Percentiles rank a stretch among this genome's conserved stretches.
Evolutionary conservation across 2,329 filamentous ascomycete species (phyloP).

Genomic region (Nothopassalora personata): DNA sequence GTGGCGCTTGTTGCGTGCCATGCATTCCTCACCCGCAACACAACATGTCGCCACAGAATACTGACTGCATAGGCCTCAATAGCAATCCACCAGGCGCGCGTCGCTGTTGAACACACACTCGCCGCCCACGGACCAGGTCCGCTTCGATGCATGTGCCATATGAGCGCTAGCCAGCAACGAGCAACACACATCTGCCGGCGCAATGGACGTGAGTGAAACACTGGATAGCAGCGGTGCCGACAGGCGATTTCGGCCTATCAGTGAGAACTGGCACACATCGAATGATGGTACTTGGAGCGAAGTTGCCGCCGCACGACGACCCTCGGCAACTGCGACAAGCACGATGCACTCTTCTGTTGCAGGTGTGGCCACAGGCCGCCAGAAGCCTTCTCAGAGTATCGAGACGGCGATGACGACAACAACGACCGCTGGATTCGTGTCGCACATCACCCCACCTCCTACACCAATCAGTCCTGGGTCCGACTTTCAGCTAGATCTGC

Average conservation of each 20-base stretch:
- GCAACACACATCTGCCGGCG: not conserved
- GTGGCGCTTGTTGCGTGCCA: not conserved
- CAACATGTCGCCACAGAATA: constrained; percentile 10
- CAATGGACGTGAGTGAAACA: not conserved
- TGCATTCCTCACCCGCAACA: constrained; percentile 17
- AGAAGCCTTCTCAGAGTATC: constrained; percentile 1
- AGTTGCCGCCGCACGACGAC: constrained; percentile 2
- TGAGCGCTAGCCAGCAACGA: not conserved
- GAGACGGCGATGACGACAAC: constrained; percentile 8
- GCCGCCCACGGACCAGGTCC: not conserved
- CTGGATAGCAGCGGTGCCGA: not conserved
- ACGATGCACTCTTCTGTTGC: constrained; percentile 3
- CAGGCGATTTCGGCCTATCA: constrained; percentile 6
- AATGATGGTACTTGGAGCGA: constrained; percentile 1
- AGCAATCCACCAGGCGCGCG: not conserved
- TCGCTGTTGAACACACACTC: not conserved
- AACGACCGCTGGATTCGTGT: constrained; percentile 19
- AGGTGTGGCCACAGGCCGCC: not conserved
- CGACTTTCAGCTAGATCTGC: constrained; percentile 9
- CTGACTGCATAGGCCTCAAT: constrained; percentile 3
- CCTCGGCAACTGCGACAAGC: constrained; percentile 5
- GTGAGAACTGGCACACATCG: constrained; percentile 3
- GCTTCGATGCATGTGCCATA: not conserved
- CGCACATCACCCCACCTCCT: constrained; percentile 18
- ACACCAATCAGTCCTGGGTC: constrained; percentile 17